These are phyloP conservation scores for Boletus rex-veris DNA, from an alignment of 768 basidiomycete genomes.

Conservation along the genomic window DNA sequence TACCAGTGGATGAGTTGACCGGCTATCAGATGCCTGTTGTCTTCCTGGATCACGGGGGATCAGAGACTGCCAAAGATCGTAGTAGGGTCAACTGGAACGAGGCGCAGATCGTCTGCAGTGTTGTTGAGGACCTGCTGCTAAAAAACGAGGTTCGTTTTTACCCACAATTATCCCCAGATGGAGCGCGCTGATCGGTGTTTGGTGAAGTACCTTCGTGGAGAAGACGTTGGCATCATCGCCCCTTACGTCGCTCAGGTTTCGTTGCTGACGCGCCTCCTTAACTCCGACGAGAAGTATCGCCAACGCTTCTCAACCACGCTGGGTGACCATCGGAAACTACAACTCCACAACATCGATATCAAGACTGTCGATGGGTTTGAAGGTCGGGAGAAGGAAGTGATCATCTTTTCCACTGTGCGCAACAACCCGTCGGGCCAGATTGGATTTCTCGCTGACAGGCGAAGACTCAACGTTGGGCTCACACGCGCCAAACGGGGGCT, in stretches of 20 bases:
- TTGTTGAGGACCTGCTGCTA: constrained; percentile 79
- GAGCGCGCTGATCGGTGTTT: constrained; percentile 8
- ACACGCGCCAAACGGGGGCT: constrained; percentile 86
- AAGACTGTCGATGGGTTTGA: constrained; percentile 96
- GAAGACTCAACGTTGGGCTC: constrained; percentile 86
- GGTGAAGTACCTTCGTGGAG: constrained; percentile 54
- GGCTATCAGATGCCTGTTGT: constrained; percentile 60
- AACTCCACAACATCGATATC: constrained; percentile 70
- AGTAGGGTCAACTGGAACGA: constrained; percentile 79
- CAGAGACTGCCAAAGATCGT: constrained; percentile 62
- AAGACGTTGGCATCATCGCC: constrained; percentile 88
- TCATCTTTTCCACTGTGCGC: constrained; percentile 88
- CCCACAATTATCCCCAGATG: not conserved
- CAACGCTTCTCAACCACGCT: constrained; percentile 56
- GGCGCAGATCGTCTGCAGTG: constrained; percentile 68
- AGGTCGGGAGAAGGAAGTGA: constrained; percentile 88
- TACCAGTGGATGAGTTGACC: constrained; percentile 35
- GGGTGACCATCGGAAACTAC: constrained; percentile 61
- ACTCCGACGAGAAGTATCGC: constrained; percentile 47
- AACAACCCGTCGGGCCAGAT: constrained; percentile 76
- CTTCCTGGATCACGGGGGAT: constrained; percentile 76
- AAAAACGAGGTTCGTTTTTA: constrained; percentile 61
- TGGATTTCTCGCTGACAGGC: constrained; percentile 84
- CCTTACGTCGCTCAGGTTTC: constrained; percentile 89
- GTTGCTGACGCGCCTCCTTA: constrained; percentile 65